phyloP scores from a whole-genome alignment of 139 green algal species.

The Raphidocelis subcapitata region DNA sequence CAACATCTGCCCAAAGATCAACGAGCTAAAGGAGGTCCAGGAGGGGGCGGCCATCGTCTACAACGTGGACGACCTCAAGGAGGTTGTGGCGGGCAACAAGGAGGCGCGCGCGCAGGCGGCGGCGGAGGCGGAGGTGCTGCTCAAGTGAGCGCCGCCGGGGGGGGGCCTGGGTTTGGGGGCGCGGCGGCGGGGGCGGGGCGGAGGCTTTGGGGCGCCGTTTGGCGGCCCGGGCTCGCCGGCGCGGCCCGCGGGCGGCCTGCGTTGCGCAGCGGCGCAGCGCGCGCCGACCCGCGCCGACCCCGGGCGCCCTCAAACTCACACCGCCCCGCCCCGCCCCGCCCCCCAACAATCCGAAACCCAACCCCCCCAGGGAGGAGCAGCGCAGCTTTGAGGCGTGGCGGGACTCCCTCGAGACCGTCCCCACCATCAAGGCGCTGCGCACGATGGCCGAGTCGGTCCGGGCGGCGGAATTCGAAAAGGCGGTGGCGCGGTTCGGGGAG shows the following conservation, averaged over 20 bases:
- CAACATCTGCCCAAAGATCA: conserved; percentile 90
- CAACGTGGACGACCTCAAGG: conserved; percentile 99
- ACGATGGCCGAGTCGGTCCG: conserved; percentile 94
- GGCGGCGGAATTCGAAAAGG: conserved; percentile 91
- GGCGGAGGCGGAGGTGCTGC: conserved; percentile 56
- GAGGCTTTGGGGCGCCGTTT: too few relatives aligned
- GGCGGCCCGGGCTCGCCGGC: too few relatives aligned
- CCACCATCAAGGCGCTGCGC: conserved; percentile 98
- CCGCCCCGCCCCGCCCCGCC: too few relatives aligned
- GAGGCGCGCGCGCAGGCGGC: conserved; percentile 76
- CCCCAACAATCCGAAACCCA: background rate
- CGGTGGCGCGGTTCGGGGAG: conserved; percentile 83
- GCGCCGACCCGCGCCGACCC: too few relatives aligned
- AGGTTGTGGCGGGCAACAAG: conserved; percentile 97
- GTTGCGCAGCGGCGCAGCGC: too few relatives aligned
- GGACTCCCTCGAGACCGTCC: conserved; percentile 97
- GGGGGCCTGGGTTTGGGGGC: background rate
- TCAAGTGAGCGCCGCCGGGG: conserved; percentile 30
- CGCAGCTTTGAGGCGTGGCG: conserved; percentile 95
- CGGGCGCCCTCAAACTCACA: too few relatives aligned
- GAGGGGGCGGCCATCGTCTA: conserved; percentile 75
- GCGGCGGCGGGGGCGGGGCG: too few relatives aligned
- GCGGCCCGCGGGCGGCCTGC: too few relatives aligned
- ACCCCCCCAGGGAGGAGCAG: conserved; percentile 68
- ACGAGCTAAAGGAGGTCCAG: conserved; percentile 25